Conservation (phyloP, 805 yeast genomes). For the Metschnikowia anglica region DNA sequence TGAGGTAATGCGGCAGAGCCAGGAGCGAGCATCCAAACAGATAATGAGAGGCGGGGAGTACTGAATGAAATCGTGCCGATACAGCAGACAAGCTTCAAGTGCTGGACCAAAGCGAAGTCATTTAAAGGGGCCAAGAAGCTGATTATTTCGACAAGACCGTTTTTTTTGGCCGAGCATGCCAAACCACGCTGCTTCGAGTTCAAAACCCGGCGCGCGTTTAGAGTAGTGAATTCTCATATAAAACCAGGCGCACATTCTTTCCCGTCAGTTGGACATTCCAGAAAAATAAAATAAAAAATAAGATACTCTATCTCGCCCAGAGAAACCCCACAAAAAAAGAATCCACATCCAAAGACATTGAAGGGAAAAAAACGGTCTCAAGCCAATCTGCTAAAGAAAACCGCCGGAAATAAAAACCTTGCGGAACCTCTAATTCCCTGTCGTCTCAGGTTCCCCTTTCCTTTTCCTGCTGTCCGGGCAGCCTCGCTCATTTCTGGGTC, state of each 20-base stretch:
- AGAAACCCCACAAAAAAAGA: too few relatives aligned
- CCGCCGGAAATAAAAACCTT: too few relatives aligned
- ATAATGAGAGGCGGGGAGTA: too few relatives aligned
- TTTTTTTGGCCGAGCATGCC: neutral
- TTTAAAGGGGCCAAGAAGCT: too few relatives aligned
- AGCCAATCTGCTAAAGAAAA: neutral
- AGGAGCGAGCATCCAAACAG: too few relatives aligned
- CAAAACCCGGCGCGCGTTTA: conserved; percentile 6
- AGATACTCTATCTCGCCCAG: neutral
- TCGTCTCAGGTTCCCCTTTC: neutral
- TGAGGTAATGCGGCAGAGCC: conserved; percentile 8
- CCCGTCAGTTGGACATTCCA: too few relatives aligned
- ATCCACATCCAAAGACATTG: neutral
- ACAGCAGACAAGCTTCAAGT: too few relatives aligned
- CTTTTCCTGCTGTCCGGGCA: conserved; percentile 6
- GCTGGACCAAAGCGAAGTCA: too few relatives aligned
- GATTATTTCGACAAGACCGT: neutral
- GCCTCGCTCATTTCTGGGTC: conserved; percentile 6
- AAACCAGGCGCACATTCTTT: conserved; percentile 7
- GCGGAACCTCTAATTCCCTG: neutral
- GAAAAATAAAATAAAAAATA: neutral
- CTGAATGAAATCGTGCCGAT: too few relatives aligned
- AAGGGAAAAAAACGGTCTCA: neutral
- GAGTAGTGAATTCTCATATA: conserved; percentile 7
- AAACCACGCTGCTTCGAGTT: neutral